Conservation (phyloP, 495 filamentous ascomycete species). For the Penicillium daleae region DNA sequence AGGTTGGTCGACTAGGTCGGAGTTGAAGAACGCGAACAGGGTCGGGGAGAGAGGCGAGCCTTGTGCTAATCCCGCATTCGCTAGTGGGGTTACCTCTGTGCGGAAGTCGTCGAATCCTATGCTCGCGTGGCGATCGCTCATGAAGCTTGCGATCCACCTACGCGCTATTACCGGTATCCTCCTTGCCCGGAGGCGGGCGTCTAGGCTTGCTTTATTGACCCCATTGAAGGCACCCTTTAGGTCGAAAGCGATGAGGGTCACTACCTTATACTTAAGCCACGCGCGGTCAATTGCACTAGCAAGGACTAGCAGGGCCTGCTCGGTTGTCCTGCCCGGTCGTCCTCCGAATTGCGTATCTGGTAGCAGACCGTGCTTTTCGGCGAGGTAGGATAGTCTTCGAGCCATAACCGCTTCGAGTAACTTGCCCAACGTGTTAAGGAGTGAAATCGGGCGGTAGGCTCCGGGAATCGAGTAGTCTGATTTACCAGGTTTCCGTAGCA, state of each 20-base stretch:
- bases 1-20: conserved; percentile 28
- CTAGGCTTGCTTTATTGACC: conserved; percentile 29
- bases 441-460: conserved; percentile 31
- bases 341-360: conserved; percentile 33
- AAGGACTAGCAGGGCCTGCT: conserved; percentile 31
- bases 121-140: conserved; percentile 25
- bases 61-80: conserved; percentile 20
- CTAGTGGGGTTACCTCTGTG: neutral
- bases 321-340: conserved; percentile 25
- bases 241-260: conserved; percentile 29
- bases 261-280: conserved; percentile 24
- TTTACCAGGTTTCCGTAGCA: conserved; percentile 31
- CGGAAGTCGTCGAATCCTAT: conserved; percentile 33
- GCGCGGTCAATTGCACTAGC: conserved; percentile 31
- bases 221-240: conserved; percentile 37
- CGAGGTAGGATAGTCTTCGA: conserved; percentile 20
- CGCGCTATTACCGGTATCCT: conserved; percentile 22
- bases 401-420: conserved; percentile 32
- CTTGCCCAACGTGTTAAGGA: conserved; percentile 36
- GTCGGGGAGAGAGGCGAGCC: conserved; percentile 34
- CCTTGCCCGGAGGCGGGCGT: conserved; percentile 17
- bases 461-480: conserved; percentile 26
- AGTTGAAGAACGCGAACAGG: conserved; percentile 35
- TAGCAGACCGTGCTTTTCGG: conserved; percentile 30
- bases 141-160: conserved; percentile 33